These are phyloP conservation scores for Pyracantha coccinea DNA, from an alignment of 331 rosid species.

Conservation along the genomic window DNA sequence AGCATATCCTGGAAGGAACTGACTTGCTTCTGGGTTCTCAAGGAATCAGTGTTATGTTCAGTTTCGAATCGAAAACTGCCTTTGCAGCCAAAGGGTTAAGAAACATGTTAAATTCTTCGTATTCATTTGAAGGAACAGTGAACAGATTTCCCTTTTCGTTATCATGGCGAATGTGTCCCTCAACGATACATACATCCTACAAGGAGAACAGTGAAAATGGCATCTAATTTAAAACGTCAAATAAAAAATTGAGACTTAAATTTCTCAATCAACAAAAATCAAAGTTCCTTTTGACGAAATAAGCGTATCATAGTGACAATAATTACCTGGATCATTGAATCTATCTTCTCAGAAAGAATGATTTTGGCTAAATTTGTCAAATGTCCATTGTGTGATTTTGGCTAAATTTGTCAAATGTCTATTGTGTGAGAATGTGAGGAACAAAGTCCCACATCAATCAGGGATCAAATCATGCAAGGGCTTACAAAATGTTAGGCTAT, in stretches of 20 bases:
- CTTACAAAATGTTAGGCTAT: slow-evolving; percentile 15
- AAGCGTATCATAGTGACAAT: too few species aligned
- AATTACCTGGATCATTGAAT: background rate
- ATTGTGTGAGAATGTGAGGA: too few species aligned
- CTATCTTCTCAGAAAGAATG: background rate
- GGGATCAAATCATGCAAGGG: too few species aligned
- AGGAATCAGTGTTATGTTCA: slow-evolving; percentile 59
- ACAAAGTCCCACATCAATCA: too few species aligned
- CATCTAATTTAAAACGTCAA: too few species aligned
- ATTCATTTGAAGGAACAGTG: slow-evolving; percentile 55
- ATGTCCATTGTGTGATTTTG: background rate
- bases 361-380: slow-evolving; percentile 11
- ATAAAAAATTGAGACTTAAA: too few species aligned
- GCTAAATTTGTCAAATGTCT: slow-evolving; percentile 5
- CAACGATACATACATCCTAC: slow-evolving; percentile 69
- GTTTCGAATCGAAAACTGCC: slow-evolving; percentile 42
- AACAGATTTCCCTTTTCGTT: slow-evolving; percentile 57
- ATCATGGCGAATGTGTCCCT: slow-evolving; percentile 50
- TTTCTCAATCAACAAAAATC: background rate
- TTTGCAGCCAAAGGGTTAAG: slow-evolving; percentile 75
- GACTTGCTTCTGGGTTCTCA: slow-evolving; percentile 37
- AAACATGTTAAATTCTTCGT: slow-evolving; percentile 77
- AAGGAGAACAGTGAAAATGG: background rate
- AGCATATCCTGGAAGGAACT: slow-evolving; percentile 39
- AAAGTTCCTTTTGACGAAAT: slow-evolving; percentile 18